These are phyloP conservation scores for Grosmannia clavigera DNA, from an alignment of 2,329 filamentous ascomycete genomes.

Conservation along the genomic window DNA sequence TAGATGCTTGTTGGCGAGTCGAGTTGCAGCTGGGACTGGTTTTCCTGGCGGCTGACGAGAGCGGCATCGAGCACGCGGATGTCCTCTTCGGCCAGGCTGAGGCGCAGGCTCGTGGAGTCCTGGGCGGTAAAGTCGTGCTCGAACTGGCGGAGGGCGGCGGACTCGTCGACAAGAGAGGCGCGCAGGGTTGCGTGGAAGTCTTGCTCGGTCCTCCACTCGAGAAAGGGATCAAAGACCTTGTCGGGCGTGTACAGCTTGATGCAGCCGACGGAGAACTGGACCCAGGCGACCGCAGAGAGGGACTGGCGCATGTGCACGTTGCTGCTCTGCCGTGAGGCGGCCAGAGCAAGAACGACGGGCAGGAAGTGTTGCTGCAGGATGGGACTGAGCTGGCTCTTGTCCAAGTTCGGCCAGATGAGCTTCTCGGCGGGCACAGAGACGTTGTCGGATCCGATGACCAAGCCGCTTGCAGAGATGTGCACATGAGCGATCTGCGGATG, in stretches of 20 bases:
- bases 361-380: slow-evolving; percentile 30
- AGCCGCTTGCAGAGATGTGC: not conserved
- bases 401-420: slow-evolving; percentile 5
- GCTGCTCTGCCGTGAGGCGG: slow-evolving; percentile 19
- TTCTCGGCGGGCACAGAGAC: not conserved
- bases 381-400: slow-evolving; percentile 15
- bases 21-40: slow-evolving; percentile 2
- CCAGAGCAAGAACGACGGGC: slow-evolving; percentile 32
- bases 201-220: slow-evolving; percentile 53
- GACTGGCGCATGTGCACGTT: slow-evolving; percentile 13
- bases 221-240: slow-evolving; percentile 70
- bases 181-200: slow-evolving; percentile 44
- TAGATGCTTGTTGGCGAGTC: slow-evolving; percentile 3
- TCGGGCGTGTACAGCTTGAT: slow-evolving; percentile 77
- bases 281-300: slow-evolving; percentile 52
- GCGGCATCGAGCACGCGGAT: slow-evolving; percentile 23
- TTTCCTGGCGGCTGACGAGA: not conserved
- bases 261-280: slow-evolving; percentile 61
- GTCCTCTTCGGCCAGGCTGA: slow-evolving; percentile 49
- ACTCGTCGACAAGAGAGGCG: slow-evolving; percentile 38
- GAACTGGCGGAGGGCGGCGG: slow-evolving; percentile 51
- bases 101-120: slow-evolving; percentile 48
- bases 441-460: not conserved
- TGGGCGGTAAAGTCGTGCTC: slow-evolving; percentile 58
- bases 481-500: slow-evolving; percentile 4